Percentiles rank a stretch among this genome's conserved stretches.
These are phyloP conservation scores for Aspergillus terreus DNA, from an alignment of 2,329 filamentous ascomycete species.

Conservation along the genomic window DNA sequence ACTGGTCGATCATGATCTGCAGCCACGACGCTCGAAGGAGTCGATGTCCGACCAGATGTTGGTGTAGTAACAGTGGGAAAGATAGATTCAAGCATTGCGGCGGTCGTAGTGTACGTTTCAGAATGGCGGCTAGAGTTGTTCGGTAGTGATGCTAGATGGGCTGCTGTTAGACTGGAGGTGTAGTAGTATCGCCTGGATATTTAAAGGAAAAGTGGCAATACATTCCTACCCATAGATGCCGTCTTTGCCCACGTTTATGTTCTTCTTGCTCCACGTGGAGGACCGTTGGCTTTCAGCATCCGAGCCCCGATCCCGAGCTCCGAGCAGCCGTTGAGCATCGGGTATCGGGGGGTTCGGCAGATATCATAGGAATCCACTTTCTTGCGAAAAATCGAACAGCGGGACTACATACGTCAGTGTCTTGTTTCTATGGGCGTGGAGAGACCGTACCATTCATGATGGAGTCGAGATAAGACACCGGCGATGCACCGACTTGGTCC, in stretches of 20 bases:
- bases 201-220: neutral
- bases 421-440: neutral
- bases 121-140: neutral
- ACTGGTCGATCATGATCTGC: neutral
- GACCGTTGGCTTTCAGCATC: neutral
- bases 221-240: neutral
- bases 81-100: constrained; percentile 8
- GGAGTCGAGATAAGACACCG: constrained; percentile 25
- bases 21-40: constrained; percentile 7
- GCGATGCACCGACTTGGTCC: constrained; percentile 15
- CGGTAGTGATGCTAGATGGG: neutral
- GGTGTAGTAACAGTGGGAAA: constrained; percentile 17
- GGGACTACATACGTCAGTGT: constrained; percentile 14
- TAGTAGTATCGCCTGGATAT: neutral
- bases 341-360: neutral
- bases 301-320: neutral
- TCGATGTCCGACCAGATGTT: constrained; percentile 14
- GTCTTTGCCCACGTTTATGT: neutral
- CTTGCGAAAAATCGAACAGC: constrained; percentile 18
- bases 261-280: neutral
- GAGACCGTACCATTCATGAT: constrained; percentile 26
- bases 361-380: neutral
- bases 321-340: neutral
- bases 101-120: neutral
- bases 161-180: too few relatives aligned